Evolutionary conservation across 2,329 filamentous ascomycete species (phyloP).

Genomic region (Sphaerulina vaccinii): DNA sequence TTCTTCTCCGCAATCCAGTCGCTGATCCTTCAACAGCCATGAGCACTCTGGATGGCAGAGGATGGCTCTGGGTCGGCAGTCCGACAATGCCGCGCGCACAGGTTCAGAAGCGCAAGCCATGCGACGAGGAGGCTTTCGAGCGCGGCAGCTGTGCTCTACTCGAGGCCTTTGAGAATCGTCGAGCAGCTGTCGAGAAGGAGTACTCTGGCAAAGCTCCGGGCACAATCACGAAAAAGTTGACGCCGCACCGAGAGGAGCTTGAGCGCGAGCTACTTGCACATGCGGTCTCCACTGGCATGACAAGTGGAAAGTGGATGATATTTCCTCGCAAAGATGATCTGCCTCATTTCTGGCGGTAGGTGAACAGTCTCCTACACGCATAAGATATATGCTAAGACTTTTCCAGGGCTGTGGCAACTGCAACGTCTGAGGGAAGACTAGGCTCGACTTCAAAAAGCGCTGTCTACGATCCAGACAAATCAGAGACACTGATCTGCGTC

Average conservation of each 20-base stretch:
- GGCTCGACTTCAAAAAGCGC: conserved; percentile 73
- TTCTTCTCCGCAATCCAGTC: conserved; percentile 68
- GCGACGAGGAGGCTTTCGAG: conserved; percentile 52
- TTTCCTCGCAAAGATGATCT: conserved; percentile 59
- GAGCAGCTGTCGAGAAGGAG: conserved; percentile 52
- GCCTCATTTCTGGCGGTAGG: conserved; percentile 60
- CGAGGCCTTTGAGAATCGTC: conserved; percentile 47
- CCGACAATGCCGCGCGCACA: conserved; percentile 46
- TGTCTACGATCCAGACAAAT: conserved; percentile 45
- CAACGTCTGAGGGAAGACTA: conserved; percentile 66
- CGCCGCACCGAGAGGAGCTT: conserved; percentile 44
- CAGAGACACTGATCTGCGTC: conserved; percentile 63
- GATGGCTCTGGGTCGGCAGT: conserved; percentile 75
- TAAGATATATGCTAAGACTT: too few relatives aligned
- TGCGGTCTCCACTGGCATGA: conserved; percentile 59
- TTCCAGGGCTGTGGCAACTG: conserved; percentile 56
- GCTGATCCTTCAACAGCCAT: conserved; percentile 58
- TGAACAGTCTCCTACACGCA: background rate
- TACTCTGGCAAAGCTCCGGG: conserved; percentile 49
- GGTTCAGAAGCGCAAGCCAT: conserved; percentile 42
- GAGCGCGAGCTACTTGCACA: conserved; percentile 59
- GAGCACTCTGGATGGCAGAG: conserved; percentile 40
- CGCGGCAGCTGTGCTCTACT: conserved; percentile 55
- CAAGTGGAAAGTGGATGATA: conserved; percentile 77
- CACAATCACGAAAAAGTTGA: conserved; percentile 42